Base-by-base conservation (phyloP, 768 basidiomycete genomes). In the Suillus plorans region DNA sequence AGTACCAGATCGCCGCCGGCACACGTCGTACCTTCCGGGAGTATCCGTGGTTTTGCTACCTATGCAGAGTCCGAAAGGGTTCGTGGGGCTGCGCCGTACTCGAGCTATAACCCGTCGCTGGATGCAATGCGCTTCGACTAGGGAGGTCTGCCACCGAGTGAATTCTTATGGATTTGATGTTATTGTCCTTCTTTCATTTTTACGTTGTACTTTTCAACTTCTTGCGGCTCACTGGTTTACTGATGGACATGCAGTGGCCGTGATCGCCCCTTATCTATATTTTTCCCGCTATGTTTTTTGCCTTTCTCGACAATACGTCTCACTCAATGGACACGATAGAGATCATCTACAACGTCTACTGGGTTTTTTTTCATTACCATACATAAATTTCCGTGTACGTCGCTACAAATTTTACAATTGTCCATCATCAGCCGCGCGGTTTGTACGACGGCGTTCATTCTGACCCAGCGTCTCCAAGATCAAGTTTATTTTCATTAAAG, bases 41-140 rank as follows among this genome's bases (percentile, higher is more conserved):
- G 66, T 14, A 66, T 69, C 25, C 61, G 62, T 7, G 22, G 62
- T 20, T 60, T 64, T 12, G 49, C 66, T 45, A n/a, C 52, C 56
- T 76, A 67, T 55, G 70, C 67, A 14, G 73, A 76, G 25, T 69
- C 74, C 0, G 58, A 59, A 69, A 73, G 52, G 70, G 70, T 8
- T 67, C 66, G 42, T 72, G 72, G 41, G 67, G 72, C 61, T 61
- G 64, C 22, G 71, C 67, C 9, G 66, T 69, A 28, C 77, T 73
- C 52, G 60, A 67, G 20, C 41, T 66, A 34, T 72, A 73, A 63
- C 28, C 70, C 16, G 64, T 64, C 34, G 28, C 72, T 71, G 28
- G 58, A 68, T 16, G 44, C 70, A 47, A 75, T 73, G 69, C 76
- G 68, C 37, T 76, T 71, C 62, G 65, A 66, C 9, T 61, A 67